Base-by-base conservation (phyloP, 179 eudicot genomes). In the Vitellaria paradoxa region DNA sequence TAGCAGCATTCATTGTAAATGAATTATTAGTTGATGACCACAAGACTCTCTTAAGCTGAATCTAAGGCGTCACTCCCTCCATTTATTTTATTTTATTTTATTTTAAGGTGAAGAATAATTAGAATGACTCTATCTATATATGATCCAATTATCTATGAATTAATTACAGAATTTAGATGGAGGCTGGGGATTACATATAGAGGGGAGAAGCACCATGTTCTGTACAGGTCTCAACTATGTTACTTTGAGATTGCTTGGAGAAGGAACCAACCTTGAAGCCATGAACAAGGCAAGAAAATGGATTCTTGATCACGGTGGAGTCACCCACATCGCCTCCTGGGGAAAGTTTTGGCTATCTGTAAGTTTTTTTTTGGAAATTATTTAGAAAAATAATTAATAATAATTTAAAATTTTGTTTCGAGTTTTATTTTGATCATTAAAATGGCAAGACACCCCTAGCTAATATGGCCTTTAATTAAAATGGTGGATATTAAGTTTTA, bases 261-360 rank as follows among this genome's bases (percentile, higher is more conserved):
- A 90, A 82, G 89, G 89, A 68, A 78, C 85, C n/a, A 74, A 88
- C 73, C 92, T 82, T 73, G 92, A 90, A 76, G 92, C 92, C 52
- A 87, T 91, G 92, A 87, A 84, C 77, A 88, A 85, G 61, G 93
- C 90, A 68, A 79, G 93, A 24, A 81, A 80, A 65, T 91, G 96
- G 96, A 89, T 89, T 82, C 83, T 87, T 57, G 93, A 88, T 56
- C 96, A 83, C 73, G 96, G 96, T 73, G 85, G 90, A 76, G 91
- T 88, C 59, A 90, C 93, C 72, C 84, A 86, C 23, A 85, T 88
- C 26, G 82, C 97, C 57, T 91, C 97, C 15, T 91, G 97, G 97
- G 96, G 93, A 53, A 91, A 91, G 77, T 75, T 91, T 83, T 91
- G 97, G 96, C 92, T 91, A 78, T 87, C 97, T 71, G 93, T 90